Base-by-base conservation (phyloP, 352 stramenopile species). In the Phytophthora constricta region DNA sequence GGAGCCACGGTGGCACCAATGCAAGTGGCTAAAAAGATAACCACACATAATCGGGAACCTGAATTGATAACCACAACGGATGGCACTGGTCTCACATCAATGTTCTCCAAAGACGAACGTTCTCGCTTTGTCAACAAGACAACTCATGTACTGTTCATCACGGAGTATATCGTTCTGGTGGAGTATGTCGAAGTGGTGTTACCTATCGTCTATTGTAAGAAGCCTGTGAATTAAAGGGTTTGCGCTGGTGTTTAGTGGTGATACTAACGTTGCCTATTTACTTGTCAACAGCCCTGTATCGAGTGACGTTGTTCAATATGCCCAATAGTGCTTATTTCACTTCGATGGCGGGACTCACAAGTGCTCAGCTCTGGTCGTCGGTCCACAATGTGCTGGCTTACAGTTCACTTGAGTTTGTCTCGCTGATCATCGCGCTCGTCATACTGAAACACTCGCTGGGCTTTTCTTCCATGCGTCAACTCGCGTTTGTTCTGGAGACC, bases 151-250 rank as follows among this genome's bases (percentile, higher is more conserved):
- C 58, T 71, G 7, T 67, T 72, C 20, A 64, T 71, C n/a, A 69
- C 62, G 20, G 72, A 83, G 68, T 83, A 74, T 22, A 33, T 79
- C 13, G 28, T 78, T 8, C 51, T 80, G 37, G 57, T 72, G 26
- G 74, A 80, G 55, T 80, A 73, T 27, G 66, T 62, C 4, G 64
- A 78, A 41, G 68, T 78, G 23, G 48, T 72, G 23, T 45, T 82
- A 25, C 65, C 74, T 20, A 19, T 65, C 19, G 56, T 82, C n/a
- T 76, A 76, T 22, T 39, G 68, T 77, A 57, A 47, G 41, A 42
- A 13, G 3, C 22, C 41, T 19, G 20, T 33, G 10, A 14, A 51
- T 46, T 46, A 20, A 17, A 45, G 45, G 16, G 14, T 31, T 20
- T 47, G 41, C 14, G n/a, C 41, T 47, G 16, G 46, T 13, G 19